Evolutionary conservation across 2,329 filamentous ascomycete species (phyloP), one percentile per base, ranked within the genome.

Genomic region (Colletotrichum orbiculare): DNA sequence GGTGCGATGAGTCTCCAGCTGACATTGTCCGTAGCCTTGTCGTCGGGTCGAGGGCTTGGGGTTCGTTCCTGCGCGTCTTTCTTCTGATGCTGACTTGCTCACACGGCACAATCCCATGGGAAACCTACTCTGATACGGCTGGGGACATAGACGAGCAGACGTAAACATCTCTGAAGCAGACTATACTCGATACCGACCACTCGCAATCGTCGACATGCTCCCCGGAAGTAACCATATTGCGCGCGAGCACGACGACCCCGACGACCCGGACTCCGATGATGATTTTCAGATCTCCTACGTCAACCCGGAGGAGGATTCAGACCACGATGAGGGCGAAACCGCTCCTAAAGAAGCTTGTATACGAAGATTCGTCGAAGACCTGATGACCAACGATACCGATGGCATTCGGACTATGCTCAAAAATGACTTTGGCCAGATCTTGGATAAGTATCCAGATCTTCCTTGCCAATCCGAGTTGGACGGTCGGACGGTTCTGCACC

Each of bases 291-390:
- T 25, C 25, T 25, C 25, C 25, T 25, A 25, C 25, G 25, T 25
- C 25, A 25, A 25, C 25, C 25, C 25, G 25, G 17, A 43, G 15
- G 57, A 60, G 6, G 15, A 43, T n/a, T 59, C 38, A 15, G 37
- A 50, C 6, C 25, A 54, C 10, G 57, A 60, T 2, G 57, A 60
- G 6, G 5, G 13, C 1, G 56, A 60, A 15, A 7, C 41, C 11
- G 17, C 54, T 12, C 17, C 42, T 35, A 47, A 45, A 13, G 46
- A 60, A 37, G 50, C 48, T 13, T 41, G 43, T 8, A 49, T 60
- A 41, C 38, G n/a, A n/a, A 43, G 13, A 7, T 49, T 50, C 37
- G 54, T 60, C 15, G 49, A 54, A 12, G 42, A 54, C 37, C 54
- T 60, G 12, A 25, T 25, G 25, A 54, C 54, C 8, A 46, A 39